Evolutionary conservation across 441 rosid genomes (phyloP).

Genomic region (Kokia cookei): DNA sequence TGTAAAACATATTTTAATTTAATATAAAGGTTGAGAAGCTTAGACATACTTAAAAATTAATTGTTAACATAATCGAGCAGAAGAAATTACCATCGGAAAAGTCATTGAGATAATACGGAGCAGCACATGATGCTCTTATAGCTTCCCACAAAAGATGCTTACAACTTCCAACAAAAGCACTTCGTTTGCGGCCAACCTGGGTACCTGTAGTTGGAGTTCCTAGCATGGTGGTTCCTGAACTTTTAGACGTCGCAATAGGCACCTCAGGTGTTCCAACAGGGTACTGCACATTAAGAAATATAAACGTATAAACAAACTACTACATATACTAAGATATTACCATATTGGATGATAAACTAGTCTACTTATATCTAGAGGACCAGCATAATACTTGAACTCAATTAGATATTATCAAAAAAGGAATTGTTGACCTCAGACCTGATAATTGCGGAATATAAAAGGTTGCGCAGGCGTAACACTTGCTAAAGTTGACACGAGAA

Average conservation of each 20-base stretch:
- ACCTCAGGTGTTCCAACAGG: conserved; percentile 34
- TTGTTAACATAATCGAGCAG: conserved; percentile 6
- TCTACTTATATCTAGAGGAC: neutral
- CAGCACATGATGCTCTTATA: conserved; percentile 96
- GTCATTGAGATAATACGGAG: conserved; percentile 97
- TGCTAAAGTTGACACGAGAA: conserved; percentile 86
- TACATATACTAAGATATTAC: neutral
- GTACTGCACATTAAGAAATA: conserved; percentile 33
- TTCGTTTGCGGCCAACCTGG: conserved; percentile 76
- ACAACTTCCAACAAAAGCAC: conserved; percentile 94
- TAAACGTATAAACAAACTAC: neutral
- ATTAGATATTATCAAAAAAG: neutral
- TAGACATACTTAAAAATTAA: neutral
- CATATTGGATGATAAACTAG: neutral
- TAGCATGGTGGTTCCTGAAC: conserved; percentile 50
- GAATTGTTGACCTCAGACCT: conserved; percentile 38
- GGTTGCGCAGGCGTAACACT: conserved; percentile 96
- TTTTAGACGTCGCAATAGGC: conserved; percentile 62
- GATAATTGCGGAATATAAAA: conserved; percentile 90
- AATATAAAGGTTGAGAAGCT: neutral
- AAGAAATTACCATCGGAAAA: conserved; percentile 69
- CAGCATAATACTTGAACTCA: neutral
- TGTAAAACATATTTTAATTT: neutral
- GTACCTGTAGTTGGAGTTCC: conserved; percentile 65
- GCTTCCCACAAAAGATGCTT: conserved; percentile 94